A percentile compares a stretch with the other conserved stretches of the same genome.
These are phyloP conservation scores for Nicotiana tabacum DNA, from an alignment of 257 asterid genomes.

Conservation along the genomic window DNA sequence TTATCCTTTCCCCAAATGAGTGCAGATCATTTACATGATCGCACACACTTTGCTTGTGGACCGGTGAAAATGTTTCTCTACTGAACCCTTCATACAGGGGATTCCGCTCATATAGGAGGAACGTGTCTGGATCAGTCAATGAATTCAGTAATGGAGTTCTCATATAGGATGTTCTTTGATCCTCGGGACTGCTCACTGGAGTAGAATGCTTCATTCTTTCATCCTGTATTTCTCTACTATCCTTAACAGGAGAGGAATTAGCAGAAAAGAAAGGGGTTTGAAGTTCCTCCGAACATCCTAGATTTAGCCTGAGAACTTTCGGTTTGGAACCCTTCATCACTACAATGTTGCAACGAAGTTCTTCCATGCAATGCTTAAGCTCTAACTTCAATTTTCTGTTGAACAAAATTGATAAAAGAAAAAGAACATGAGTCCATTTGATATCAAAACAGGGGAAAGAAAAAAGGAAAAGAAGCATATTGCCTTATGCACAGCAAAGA, in stretches of 20 bases:
- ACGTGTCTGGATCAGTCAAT: slow-evolving; percentile 46
- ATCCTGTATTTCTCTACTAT: slow-evolving; percentile 21
- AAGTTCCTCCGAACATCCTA: slow-evolving; percentile 39
- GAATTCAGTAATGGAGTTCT: slow-evolving; percentile 42
- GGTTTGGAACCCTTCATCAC: slow-evolving; percentile 78
- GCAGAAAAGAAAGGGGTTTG: slow-evolving; percentile 56
- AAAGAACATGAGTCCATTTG: slow-evolving; percentile 10
- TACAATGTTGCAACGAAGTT: slow-evolving; percentile 74
- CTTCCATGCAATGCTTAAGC: slow-evolving; percentile 65
- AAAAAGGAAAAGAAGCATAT: neutral
- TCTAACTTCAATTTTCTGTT: slow-evolving; percentile 77
- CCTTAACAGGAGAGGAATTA: slow-evolving; percentile 49
- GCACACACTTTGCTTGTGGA: slow-evolving; percentile 14
- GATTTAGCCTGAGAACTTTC: slow-evolving; percentile 77
- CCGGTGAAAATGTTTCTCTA: slow-evolving; percentile 25
- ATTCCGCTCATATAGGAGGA: slow-evolving; percentile 58
- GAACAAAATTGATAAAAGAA: slow-evolving; percentile 16
- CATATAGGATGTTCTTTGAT: slow-evolving; percentile 45
- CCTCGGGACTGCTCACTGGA: slow-evolving; percentile 69
- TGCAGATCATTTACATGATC: slow-evolving; percentile 18
- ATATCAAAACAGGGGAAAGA: neutral
- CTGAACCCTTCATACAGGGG: slow-evolving; percentile 59
- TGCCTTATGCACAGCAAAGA: neutral
- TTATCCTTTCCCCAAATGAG: slow-evolving; percentile 27
- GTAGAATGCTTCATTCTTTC: slow-evolving; percentile 50